These are phyloP conservation scores for Erigeron canadensis DNA, from an alignment of 129 eudicot species.

Conservation along the genomic window DNA sequence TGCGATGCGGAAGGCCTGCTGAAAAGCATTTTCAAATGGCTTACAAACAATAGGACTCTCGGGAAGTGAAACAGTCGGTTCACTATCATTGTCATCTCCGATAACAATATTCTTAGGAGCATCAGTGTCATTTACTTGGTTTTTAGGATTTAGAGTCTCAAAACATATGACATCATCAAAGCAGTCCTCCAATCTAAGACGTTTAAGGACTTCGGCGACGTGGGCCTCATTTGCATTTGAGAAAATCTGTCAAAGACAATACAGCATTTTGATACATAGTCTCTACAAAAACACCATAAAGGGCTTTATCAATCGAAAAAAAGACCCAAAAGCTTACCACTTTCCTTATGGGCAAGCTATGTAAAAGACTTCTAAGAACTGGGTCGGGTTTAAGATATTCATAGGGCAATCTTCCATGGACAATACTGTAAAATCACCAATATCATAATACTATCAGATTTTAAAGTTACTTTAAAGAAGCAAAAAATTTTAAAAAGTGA, in stretches of 20 bases:
- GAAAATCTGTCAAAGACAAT: slow-evolving; percentile 51
- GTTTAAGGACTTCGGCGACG: slow-evolving; percentile 61
- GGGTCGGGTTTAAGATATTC: slow-evolving; percentile 74
- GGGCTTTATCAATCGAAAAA: slow-evolving; percentile 47
- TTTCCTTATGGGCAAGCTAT: slow-evolving; percentile 80
- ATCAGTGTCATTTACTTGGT: slow-evolving; percentile 19
- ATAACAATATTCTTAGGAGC: background rate
- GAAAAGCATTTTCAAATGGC: slow-evolving; percentile 66
- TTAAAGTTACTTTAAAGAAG: background rate
- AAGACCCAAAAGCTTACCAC: slow-evolving; percentile 12
- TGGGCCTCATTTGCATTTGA: slow-evolving; percentile 92
- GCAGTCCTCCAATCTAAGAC: slow-evolving; percentile 86
- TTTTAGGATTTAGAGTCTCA: slow-evolving; percentile 69
- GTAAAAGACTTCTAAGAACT: slow-evolving; percentile 63
- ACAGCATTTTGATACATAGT: background rate
- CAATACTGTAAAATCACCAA: slow-evolving; percentile 41
- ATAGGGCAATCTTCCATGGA: slow-evolving; percentile 89
- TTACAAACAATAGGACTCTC: slow-evolving; percentile 68
- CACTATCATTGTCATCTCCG: background rate
- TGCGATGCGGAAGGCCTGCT: slow-evolving; percentile 62
- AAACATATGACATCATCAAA: slow-evolving; percentile 75
- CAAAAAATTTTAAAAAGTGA: background rate
- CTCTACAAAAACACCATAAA: slow-evolving; percentile 12
- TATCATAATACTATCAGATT: slow-evolving; percentile 6
- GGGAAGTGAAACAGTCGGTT: slow-evolving; percentile 32